Evolutionary conservation across 1,284 basidiomycete genomes (phyloP).

Genomic region (Leccinum pachyderme): DNA sequence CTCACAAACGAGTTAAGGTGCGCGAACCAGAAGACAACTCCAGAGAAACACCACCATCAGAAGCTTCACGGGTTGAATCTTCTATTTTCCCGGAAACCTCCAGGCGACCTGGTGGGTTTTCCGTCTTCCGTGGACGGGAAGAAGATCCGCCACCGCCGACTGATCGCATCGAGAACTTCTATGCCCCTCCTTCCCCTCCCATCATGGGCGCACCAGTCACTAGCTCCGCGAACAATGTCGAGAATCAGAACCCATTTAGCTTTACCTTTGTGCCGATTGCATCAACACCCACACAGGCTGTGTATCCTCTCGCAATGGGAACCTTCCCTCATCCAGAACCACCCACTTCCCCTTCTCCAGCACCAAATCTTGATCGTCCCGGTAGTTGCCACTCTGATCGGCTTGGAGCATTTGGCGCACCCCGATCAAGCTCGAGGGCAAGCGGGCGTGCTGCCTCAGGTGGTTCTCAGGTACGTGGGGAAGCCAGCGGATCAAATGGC

Average conservation of each 20-base stretch:
- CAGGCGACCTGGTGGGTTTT: conserved; percentile 33
- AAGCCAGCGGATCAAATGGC: conserved; percentile 27
- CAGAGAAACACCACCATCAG: conserved; percentile 6
- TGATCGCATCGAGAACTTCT: conserved; percentile 51
- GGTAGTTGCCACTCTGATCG: conserved; percentile 35
- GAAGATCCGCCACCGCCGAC: conserved; percentile 49
- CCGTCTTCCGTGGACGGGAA: conserved; percentile 43
- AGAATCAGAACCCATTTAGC: conserved; percentile 54
- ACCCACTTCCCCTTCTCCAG: conserved; percentile 68
- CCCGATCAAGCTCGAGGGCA: conserved; percentile 33
- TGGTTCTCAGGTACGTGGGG: conserved; percentile 28
- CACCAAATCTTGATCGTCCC: conserved; percentile 38
- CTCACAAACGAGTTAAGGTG: conserved; percentile 52
- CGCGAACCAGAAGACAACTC: conserved; percentile 13
- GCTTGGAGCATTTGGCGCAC: conserved; percentile 30
- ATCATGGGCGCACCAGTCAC: conserved; percentile 35
- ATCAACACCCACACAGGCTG: conserved; percentile 47
- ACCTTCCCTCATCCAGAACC: conserved; percentile 64
- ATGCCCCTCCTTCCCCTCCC: conserved; percentile 40
- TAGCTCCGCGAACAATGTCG: conserved; percentile 46
- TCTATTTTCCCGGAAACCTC: conserved; percentile 5
- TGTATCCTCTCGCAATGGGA: conserved; percentile 40
- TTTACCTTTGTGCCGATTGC: conserved; percentile 52
- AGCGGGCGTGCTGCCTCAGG: conserved; percentile 32
- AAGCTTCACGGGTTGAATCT: conserved; percentile 7